These are phyloP conservation scores for Xylaria multiplex DNA, from an alignment of 2,329 filamentous ascomycete species.

Conservation along the genomic window DNA sequence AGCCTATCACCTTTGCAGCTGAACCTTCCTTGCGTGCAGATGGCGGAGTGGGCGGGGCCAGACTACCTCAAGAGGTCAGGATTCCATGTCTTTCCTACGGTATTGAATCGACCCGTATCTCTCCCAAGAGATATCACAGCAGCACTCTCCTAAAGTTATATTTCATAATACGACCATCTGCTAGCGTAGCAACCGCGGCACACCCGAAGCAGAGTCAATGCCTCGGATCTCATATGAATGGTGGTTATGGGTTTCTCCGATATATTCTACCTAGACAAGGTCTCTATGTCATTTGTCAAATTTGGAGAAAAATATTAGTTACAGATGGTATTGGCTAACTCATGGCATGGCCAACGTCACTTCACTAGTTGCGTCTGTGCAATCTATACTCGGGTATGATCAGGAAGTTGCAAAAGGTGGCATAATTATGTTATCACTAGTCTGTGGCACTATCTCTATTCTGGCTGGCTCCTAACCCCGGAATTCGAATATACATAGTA, in stretches of 20 bases:
- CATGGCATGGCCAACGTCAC: constrained; percentile 18
- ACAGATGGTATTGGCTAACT: neutral
- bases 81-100: constrained; percentile 13
- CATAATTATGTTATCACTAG: constrained; percentile 17
- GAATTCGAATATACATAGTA: constrained; percentile 5
- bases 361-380: neutral
- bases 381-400: constrained; percentile 17
- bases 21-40: constrained; percentile 12
- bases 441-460: neutral
- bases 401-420: constrained; percentile 10
- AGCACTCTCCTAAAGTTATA: neutral
- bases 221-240: constrained; percentile 7
- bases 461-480: constrained; percentile 14
- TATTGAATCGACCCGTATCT: constrained; percentile 7
- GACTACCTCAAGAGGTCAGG: constrained; percentile 7
- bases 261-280: neutral
- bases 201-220: neutral
- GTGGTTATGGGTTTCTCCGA: constrained; percentile 7
- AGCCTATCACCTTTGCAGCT: constrained; percentile 34
- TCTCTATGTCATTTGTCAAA: neutral
- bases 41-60: constrained; percentile 23
- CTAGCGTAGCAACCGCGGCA: constrained; percentile 4
- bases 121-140: neutral
- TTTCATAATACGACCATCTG: constrained; percentile 19
- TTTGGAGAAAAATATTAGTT: constrained; percentile 3